These are phyloP conservation scores for Platismatia glauca DNA, from an alignment of 495 filamentous ascomycete species.

Conservation along the genomic window DNA sequence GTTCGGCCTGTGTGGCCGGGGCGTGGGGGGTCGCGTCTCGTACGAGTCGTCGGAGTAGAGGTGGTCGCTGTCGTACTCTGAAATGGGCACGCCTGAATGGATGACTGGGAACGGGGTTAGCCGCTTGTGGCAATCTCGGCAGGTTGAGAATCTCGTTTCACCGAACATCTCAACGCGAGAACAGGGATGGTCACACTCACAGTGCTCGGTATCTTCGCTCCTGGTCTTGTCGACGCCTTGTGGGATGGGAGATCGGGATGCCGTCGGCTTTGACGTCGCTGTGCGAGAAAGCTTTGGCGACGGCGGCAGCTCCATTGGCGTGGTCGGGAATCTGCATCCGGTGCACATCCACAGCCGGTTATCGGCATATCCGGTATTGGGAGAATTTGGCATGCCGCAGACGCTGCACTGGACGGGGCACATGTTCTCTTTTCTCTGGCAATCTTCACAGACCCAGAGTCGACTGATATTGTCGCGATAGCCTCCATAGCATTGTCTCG, in stretches of 20 bases:
- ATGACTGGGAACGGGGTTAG: constrained; percentile 1
- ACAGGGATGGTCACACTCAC: not conserved
- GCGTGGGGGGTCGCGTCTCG: not conserved
- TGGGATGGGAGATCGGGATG: too few species aligned
- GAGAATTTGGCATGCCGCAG: constrained; percentile 4
- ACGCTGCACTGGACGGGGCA: not conserved
- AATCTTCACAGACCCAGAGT: not conserved
- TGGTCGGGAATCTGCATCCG: constrained; percentile 2
- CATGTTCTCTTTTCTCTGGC: not conserved
- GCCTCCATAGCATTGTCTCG: not conserved
- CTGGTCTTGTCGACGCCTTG: too few species aligned
- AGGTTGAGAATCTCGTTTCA: not conserved
- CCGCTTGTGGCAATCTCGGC: not conserved
- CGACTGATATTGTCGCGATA: not conserved
- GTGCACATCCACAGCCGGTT: constrained; percentile 9
- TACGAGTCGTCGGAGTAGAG: constrained; percentile 1
- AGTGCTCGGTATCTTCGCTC: too few species aligned
- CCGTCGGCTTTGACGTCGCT: not conserved
- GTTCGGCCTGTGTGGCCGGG: not conserved
- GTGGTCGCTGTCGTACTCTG: not conserved
- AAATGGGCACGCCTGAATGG: not conserved
- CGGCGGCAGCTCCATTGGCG: constrained; percentile 12
- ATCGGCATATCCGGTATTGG: not conserved
- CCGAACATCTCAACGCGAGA: not conserved
- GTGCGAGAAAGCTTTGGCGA: not conserved